Evolutionary conservation across 1,284 basidiomycete genomes (phyloP), one percentile per base, ranked within the genome.

Genomic region (Mycena sp.): DNA sequence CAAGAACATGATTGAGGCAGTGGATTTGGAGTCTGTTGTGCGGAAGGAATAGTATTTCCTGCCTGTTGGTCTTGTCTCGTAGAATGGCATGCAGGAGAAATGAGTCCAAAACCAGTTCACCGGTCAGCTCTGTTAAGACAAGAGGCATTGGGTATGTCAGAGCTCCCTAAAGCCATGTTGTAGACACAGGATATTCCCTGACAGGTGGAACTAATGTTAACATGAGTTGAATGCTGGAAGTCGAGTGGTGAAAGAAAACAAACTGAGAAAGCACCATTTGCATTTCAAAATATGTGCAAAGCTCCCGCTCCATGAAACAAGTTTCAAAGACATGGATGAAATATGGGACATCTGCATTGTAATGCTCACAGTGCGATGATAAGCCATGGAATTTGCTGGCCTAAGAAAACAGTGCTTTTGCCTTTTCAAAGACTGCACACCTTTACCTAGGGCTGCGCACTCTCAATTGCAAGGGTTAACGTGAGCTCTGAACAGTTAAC

Each of bases 81-180:
- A 63, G 38, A 4, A 63, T 19, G 2, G 61, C 54, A 35, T 63
- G 54, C 16, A 58, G 56, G n/a, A 58, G 44, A 29, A 63, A 63
- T 11, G 29, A 29, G n/a, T 49, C 43, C 14, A 48, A 38, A 5
- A 63, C 54, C 6, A 41, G 23, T 14, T 57, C 44, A 17, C 25
- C 32, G 17, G 4, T 11, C 10, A 45, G 32, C 6, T 29, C 44
- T 26, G 4, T 11, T 17, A 3, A 58, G 45, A 23, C 38, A 9
- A 4, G 55, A 46, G 7, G 38, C 23, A 28, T 50, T 52, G 25
- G 45, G n/a, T 17, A 28, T 29, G 19, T n/a, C 28, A 21, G 23
- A 25, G 14, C 16, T 32, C 16, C 50, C 58, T n/a, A 61, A 32
- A 28, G 49, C 49, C 3, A 43, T 10, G 41, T 65, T 61, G 38